Base-by-base conservation (phyloP, 345 rosid genomes). In the Eucalyptus regnans region DNA sequence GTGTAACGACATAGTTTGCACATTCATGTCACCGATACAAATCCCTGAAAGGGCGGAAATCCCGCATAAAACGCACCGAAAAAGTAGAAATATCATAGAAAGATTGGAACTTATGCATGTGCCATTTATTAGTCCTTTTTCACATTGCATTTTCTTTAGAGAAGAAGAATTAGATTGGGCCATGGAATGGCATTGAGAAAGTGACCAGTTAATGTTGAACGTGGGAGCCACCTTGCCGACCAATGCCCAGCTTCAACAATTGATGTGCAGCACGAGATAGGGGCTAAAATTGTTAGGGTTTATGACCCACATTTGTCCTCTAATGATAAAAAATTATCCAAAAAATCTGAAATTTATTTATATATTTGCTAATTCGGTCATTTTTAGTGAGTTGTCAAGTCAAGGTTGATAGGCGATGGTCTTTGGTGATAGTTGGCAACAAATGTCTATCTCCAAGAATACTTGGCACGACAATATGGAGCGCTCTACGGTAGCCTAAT, bases 311-410 rank as follows among this genome's bases (percentile, higher is more conserved):
- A 14, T 29, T n/a, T n/a, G 76, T 31, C 10, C 76, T n/a, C 23
- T 5, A 41, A 68, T 17, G 12, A 68, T 68, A 23, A 56, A 56
- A 56, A 56, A 2, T 23, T 1, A 23, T 22, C 29, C 3, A 56
- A 56, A 56, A 8, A 2, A 2, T 56, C 0, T 23, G 23, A 0
- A 56, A 9, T 23, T 22, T 56, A 9, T 56, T 23, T 56, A 23
- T 23, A 9, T 56, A 22, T 56, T 56, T 56, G 12, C 62, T 23
- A 4, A 8, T 56, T 56, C 12, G 12, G 27, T 0, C 62, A 22
- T 56, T 56, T 56, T 68, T 68, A 16, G 80, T 68, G 44, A 16
- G 20, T 68, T 33, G 12, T 7, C 44, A 2, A 16, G 10, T 66
- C 79, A 66, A 2, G 43, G 22, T 31, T 2, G 43, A 3, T 6